Percentiles rank a stretch among this genome's conserved stretches.
Evolutionary conservation across 805 yeast species (phyloP).

Genomic region (Saturnispora hagleri): DNA sequence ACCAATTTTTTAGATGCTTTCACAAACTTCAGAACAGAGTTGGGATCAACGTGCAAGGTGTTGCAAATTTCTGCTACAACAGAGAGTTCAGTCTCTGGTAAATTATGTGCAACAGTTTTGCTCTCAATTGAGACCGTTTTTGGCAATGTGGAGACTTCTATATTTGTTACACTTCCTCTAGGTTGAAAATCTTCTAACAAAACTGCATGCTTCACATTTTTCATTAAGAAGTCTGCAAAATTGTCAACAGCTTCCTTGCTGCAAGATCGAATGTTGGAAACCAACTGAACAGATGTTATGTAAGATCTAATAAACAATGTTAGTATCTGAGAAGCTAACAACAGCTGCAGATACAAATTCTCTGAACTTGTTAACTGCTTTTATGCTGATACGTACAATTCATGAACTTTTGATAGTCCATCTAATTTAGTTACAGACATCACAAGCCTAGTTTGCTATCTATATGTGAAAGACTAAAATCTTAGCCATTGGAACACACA

Average conservation of each 20-base stretch:
- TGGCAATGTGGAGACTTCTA: not conserved
- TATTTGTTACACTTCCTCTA: not conserved
- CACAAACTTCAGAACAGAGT: not conserved
- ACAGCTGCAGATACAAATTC: not conserved
- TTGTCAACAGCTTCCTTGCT: not conserved
- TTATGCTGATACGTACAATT: not conserved
- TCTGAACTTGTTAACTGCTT: not conserved
- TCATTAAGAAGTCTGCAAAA: not conserved
- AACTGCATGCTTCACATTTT: not conserved
- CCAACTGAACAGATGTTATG: not conserved
- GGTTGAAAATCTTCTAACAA: not conserved
- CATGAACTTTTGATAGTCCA: not conserved
- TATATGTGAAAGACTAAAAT: not conserved
- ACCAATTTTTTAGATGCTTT: not conserved
- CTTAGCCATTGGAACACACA: not conserved
- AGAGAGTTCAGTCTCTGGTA: not conserved
- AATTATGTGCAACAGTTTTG: not conserved
- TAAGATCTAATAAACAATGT: not conserved
- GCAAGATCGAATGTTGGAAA: not conserved
- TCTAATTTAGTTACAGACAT: not conserved
- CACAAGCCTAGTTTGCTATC: not conserved
- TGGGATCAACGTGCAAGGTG: not conserved
- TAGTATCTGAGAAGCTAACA: not conserved
- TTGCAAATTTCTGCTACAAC: not conserved
- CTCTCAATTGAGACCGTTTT: not conserved